phyloP scores from a whole-genome alignment of 768 basidiomycete genomes.

The Boletus tylopilopsis region DNA sequence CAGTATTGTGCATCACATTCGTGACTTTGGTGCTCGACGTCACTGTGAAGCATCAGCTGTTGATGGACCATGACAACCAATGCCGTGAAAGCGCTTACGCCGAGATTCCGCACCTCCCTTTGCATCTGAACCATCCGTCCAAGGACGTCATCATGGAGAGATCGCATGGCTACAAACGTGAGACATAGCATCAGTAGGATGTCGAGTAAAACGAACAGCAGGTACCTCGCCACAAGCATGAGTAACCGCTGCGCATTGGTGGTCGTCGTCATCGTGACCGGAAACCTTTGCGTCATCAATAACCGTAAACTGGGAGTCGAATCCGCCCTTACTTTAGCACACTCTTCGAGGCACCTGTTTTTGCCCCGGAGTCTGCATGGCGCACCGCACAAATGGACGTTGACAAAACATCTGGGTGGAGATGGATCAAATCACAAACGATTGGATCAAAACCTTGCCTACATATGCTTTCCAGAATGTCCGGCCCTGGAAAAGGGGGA shows the following conservation, averaged over 20 bases:
- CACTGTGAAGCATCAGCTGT: constrained; percentile 31
- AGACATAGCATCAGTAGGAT: background rate
- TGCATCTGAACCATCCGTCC: constrained; percentile 36
- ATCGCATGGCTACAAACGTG: constrained; percentile 38
- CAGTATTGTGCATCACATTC: constrained; percentile 50
- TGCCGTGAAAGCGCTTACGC: constrained; percentile 29
- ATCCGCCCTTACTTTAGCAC: constrained; percentile 42
- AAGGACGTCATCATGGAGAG: constrained; percentile 27
- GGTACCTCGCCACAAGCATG: constrained; percentile 56
- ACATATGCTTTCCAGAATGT: constrained; percentile 54
- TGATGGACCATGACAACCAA: background rate
- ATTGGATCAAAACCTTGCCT: constrained; percentile 19
- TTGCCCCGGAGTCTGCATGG: constrained; percentile 44
- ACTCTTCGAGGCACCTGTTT: constrained; percentile 49
- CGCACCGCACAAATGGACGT: constrained; percentile 52
- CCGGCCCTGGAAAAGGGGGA: constrained; percentile 41
- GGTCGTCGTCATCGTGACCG: constrained; percentile 46
- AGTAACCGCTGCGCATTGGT: constrained; percentile 46
- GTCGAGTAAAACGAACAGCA: background rate
- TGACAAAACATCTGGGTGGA: constrained; percentile 45
- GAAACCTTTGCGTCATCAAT: constrained; percentile 34
- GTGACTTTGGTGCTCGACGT: constrained; percentile 44
- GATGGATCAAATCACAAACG: background rate
- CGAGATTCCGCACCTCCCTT: constrained; percentile 39
- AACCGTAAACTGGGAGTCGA: background rate